Evolutionary conservation across 148 eudicot genomes (phyloP), one percentile per base, ranked within the genome.

Genomic region (Camellia japonica): DNA sequence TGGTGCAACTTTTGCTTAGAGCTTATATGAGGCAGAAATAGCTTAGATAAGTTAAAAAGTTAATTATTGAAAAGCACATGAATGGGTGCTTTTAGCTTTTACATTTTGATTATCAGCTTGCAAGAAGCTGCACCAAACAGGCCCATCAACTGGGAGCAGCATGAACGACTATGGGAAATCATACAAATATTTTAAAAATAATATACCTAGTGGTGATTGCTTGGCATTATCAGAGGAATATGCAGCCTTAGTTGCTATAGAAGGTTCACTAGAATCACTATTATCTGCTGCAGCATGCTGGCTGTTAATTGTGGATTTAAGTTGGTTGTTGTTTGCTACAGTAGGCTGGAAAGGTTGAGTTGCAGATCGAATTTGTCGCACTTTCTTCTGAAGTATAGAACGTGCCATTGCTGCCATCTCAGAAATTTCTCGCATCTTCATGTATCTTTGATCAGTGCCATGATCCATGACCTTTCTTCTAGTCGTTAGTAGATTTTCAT

Each of bases 401-500:
- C 97, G 91, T 42, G 94, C 98, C 74, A 75, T 78, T 66, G 97
- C 89, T 51, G 90, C 97, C 77, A 86, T 72, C 71, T 87, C 86
- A 52, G 87, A 87, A 83, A 93, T 83, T 87, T 90, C 83, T 85
- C 81, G 92, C 88, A 82, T 78, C 87, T 86, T 90, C 79, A 75
- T 86, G 84, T 90, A 83, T 87, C 87, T 90, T 81, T 84, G 82
- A 74, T 81, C 83, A 71, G 85, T 87, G 67, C 83, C 74, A 74
- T 91, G 85, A 80, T 92, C 92, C 69, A n/a, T 75, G 67, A 92
- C 84, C 80, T 86, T 92, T 79, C 80, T 83, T 85, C 84, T 89
- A 51, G 90, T 84, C 56, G 55, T 77, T 41, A 83, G 84, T 75
- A 95, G 79, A 72, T 86, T 88, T 82, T 88, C 90, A 83, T 87